Base-by-base conservation (phyloP, 2,329 filamentous ascomycete genomes). In the Xylaria sp. region DNA sequence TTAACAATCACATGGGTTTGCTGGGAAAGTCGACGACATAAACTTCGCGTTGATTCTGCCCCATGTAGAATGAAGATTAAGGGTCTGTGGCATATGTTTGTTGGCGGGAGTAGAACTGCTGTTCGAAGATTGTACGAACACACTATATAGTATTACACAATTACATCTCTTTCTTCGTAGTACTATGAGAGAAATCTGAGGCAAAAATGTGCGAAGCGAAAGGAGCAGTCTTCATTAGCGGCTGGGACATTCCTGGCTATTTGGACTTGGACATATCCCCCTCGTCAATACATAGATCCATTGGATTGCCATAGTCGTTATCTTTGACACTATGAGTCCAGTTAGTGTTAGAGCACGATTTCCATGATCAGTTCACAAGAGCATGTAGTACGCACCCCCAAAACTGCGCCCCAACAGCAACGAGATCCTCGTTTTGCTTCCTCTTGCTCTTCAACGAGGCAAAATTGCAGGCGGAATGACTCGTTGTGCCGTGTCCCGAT, bases 401-500 rank as follows among this genome's bases (percentile, higher is more conserved):
- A 54, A 64, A 64, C 17, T 64, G 61, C 9, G 54, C 39, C 10
- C 61, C 61, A 31, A 64, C 6, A 15, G 57, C 63, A 20, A 22
- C n/a, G 29, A 66, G 44, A 47, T 62, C 33, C 27, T 57, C 15
- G 15, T 33, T n/a, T 62, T 65, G 50, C n/a, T 38, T 57, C 45
- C 62, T 49, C 44, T 55, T 36, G 6, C 29, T 58, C 27, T 54
- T 33, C 2, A 17, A 11, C 9, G 60, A 33, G 4, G n/a, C n/a
- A 22, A 31, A 11, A 15, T 42, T 15, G 15, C 2, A n/a, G 29
- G 20, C 22, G n/a, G 25, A 29, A 13, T n/a, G 4, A 17, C 31
- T 39, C 13, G 39, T 27, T 11, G 33, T 27, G 51, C 33, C 29
- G 9, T 22, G 36, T 49, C 29, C 50, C 42, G 50, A 38, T 2